Conservation (phyloP, 768 basidiomycete genomes). For the Xerocomus potaroensis region DNA sequence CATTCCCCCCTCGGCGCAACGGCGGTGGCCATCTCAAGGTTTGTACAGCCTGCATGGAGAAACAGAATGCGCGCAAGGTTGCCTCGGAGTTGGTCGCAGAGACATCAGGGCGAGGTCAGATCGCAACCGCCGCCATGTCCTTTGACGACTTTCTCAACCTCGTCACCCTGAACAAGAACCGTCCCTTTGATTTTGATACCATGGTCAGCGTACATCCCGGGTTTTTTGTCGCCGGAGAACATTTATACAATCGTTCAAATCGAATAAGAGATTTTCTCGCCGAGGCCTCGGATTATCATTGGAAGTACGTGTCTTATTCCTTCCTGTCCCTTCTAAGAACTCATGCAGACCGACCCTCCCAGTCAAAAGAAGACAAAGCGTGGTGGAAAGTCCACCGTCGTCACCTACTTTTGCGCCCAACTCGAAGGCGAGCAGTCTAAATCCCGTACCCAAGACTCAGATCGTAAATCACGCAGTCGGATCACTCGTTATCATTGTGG, state of each 20-base stretch:
- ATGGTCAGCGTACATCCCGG: slow-evolving; percentile 33
- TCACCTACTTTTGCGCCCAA: slow-evolving; percentile 34
- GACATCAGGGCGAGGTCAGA: slow-evolving; percentile 29
- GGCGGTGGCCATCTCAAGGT: slow-evolving; percentile 32
- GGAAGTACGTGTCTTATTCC: slow-evolving; percentile 26
- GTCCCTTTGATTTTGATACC: slow-evolving; percentile 33
- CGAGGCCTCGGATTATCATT: slow-evolving; percentile 34
- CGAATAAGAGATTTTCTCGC: slow-evolving; percentile 32
- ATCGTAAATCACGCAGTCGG: slow-evolving; percentile 33
- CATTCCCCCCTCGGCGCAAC: slow-evolving; percentile 29
- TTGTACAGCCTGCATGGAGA: slow-evolving; percentile 31
- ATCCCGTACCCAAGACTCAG: slow-evolving; percentile 30
- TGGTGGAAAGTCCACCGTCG: slow-evolving; percentile 33
- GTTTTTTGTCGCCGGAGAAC: slow-evolving; percentile 30
- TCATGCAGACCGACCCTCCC: not conserved
- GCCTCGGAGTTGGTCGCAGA: slow-evolving; percentile 29
- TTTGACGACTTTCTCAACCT: slow-evolving; percentile 33
- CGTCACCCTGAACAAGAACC: slow-evolving; percentile 29
- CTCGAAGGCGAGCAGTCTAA: slow-evolving; percentile 34
- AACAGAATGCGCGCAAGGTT: slow-evolving; percentile 32
- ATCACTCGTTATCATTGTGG: slow-evolving; percentile 34
- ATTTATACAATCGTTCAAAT: slow-evolving; percentile 34
- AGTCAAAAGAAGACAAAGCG: slow-evolving; percentile 35
- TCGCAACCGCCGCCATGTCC: slow-evolving; percentile 33
- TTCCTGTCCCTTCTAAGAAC: not conserved